Base-by-base conservation (phyloP, 208 protist species). In the Trypanosoma mega region DNA sequence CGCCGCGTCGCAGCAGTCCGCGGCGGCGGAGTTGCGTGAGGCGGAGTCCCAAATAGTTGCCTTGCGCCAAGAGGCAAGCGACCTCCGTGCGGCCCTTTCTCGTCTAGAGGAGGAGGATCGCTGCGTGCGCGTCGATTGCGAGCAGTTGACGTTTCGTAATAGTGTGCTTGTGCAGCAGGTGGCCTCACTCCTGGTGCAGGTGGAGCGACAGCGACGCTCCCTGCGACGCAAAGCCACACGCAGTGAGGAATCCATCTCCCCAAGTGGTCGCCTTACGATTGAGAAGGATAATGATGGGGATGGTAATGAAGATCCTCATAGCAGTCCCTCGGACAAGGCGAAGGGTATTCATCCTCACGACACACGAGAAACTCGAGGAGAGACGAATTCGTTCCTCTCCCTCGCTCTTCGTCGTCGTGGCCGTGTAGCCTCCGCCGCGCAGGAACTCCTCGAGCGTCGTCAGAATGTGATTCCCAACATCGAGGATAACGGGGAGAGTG, bases 101-200 rank as follows among this genome's bases (percentile, higher is more conserved):
- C 63, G 43, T 1, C 45, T 88, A 14, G 74, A 71, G 44, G 63
- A 66, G 0, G 80, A 82, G 26, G 67, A 77, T 44, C 64, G 69
- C n/a, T 64, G 62, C 9, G 57, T 89, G 11, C 72, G 78, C 2
- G 51, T 50, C 7, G 85, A 92, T 37, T 72, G 78, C 48, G 74
- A 87, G 68, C 62, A 77, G 12, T 46, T 92, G 64, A 61, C 63
- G 18, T 92, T 79, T 49, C 78, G 81, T n/a, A 92, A 89, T 66
- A 51, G 53, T 26, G 79, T 92, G 1, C 74, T 92, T n/a, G 76
- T 78, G 0, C 82, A 92, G 59, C 85, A 92, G 36, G 66, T 92
- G 21, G 64, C 74, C 23, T 92, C 85, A 5, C 64, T 92, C 20
- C 56, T 92, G 5, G 78, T 82, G 24, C 73, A 76, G 46, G 60